These are phyloP conservation scores for Boletus sp. DNA, from an alignment of 768 basidiomycete species.

Conservation along the genomic window DNA sequence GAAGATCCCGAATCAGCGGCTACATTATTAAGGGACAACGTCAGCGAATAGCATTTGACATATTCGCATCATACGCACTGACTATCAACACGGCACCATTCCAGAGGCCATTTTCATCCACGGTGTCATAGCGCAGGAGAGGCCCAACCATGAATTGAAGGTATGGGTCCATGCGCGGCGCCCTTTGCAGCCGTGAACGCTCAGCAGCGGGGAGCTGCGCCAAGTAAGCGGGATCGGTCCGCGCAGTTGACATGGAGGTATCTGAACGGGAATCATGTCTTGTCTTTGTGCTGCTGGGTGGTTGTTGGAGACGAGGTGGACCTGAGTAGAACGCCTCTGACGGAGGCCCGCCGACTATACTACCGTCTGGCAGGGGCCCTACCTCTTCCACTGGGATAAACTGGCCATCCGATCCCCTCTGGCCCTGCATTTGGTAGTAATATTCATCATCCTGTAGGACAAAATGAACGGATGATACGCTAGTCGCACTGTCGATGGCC, in stretches of 20 bases:
- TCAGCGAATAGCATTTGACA: background rate
- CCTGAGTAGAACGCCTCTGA: constrained; percentile 33
- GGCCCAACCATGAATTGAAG: constrained; percentile 93
- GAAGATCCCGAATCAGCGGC: constrained; percentile 77
- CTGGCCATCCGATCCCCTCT: constrained; percentile 47
- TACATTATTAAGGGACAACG: constrained; percentile 20
- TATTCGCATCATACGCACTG: constrained; percentile 51
- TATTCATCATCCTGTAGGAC: constrained; percentile 34
- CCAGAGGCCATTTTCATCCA: constrained; percentile 77
- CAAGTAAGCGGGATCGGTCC: constrained; percentile 34
- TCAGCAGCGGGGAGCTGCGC: constrained; percentile 60
- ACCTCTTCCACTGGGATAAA: constrained; percentile 58
- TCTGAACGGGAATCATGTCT: constrained; percentile 27
- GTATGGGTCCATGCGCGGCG: constrained; percentile 74
- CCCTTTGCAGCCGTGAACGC: constrained; percentile 55
- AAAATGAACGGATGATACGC: constrained; percentile 9
- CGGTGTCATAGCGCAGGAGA: constrained; percentile 86
- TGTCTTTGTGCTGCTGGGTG: constrained; percentile 23
- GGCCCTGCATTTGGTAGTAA: constrained; percentile 27
- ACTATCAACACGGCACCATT: constrained; percentile 87
- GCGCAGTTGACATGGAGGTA: constrained; percentile 1
- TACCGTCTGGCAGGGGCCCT: constrained; percentile 55
- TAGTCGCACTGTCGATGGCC: background rate
- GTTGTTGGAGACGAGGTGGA: constrained; percentile 4
- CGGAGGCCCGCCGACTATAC: constrained; percentile 57